Base-by-base conservation (phyloP, 2,329 filamentous ascomycete genomes). In the Parafenestella ontariensis region DNA sequence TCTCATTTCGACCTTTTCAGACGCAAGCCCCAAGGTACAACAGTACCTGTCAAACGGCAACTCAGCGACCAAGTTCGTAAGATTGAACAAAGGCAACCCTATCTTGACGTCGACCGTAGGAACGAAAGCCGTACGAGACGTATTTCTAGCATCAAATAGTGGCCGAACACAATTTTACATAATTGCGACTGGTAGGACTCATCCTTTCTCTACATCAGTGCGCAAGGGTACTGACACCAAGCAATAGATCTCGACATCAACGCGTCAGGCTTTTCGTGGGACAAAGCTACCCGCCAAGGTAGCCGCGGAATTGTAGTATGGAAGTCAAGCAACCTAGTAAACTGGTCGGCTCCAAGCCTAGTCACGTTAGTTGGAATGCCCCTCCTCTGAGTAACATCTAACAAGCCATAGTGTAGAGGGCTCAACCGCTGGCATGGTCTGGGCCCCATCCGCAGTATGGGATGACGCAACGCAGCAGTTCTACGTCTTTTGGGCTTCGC, bases 391-490 rank as follows among this genome's bases (percentile, higher is more conserved):
- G 2, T n/a, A 18, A 13, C 9, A 10, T 15, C 46, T 31, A 13
- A 31, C 28, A 31, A 11, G 9, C 10, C 4, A 4, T 31, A 31
- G 28, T 3, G 52, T 61, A 3, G 58, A 61, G 23, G 42, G 47
- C 20, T 49, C 49, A 1, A 56, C 52, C 4, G 55, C 55, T 1
- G 58, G 58, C 9, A 61, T 61, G 58, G 52, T 56, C 1, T 61
- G 58, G 58, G 54, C 58, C 10, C 54, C 58, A 0, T 52, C 49
- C 17, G 54, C 58, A 1, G 54, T 61, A 2, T 61, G 42, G 36
- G 51, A 58, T 18, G 41, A 51, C 11, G 41, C 37, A 13, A 52
- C 24, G 24, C 54, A 46, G 29, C 52, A 50, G 26, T 61, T 48
- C 42, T 56, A 49, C 28, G 46, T 46, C n/a, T 47, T 43, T 31